These are phyloP conservation scores for Goffeauzyma gilvescens DNA, from an alignment of 768 basidiomycete species.

Conservation along the genomic window DNA sequence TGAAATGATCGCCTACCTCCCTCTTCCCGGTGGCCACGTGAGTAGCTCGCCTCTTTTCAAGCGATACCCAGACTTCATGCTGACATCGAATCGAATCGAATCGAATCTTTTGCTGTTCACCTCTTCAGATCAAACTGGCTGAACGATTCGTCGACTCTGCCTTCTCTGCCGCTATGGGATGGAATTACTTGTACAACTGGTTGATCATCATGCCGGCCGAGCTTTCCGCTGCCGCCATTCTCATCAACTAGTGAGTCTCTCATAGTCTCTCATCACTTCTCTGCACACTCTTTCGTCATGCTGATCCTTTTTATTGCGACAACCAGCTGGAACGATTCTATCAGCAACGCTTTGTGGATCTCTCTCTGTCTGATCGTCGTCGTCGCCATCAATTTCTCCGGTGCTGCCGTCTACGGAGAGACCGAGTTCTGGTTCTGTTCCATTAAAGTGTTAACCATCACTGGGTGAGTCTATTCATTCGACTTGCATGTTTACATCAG, in stretches of 20 bases:
- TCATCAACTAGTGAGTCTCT: conserved; percentile 44
- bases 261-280: too few species aligned
- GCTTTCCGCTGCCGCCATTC: conserved; percentile 51
- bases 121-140: conserved; percentile 20
- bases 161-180: conserved; percentile 34
- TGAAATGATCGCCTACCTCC: conserved; percentile 23
- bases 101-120: conserved; percentile 16
- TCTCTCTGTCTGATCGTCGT: conserved; percentile 56
- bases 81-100: not conserved
- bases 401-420: conserved; percentile 31
- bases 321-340: conserved; percentile 33
- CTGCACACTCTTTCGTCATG: too few species aligned
- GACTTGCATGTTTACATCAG: too few species aligned
- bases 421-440: conserved; percentile 77
- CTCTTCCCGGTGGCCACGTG: conserved; percentile 25
- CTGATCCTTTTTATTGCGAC: too few species aligned
- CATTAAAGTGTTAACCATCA: conserved; percentile 56
- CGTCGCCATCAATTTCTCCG: conserved; percentile 38
- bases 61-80: not conserved
- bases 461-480: too few species aligned
- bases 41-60: too few species aligned
- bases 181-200: conserved; percentile 35
- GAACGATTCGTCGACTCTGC: conserved; percentile 41
- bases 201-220: conserved; percentile 47
- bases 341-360: conserved; percentile 60